Evolutionary conservation across 2,329 filamentous ascomycete genomes (phyloP).

Genomic region (Ophiostoma populinum): DNA sequence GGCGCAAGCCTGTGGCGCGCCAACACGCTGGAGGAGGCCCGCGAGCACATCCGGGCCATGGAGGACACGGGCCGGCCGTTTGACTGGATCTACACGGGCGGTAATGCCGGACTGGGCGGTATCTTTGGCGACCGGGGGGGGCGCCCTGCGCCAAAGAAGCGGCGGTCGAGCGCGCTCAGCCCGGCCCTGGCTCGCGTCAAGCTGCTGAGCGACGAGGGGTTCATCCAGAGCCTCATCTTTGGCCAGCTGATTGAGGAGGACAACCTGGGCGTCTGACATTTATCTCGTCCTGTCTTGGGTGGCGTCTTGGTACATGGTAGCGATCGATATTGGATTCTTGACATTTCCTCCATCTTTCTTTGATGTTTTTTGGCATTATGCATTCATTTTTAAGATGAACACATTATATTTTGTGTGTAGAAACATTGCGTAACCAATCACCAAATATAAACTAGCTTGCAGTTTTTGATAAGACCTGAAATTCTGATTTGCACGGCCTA

Average conservation of each 20-base stretch:
- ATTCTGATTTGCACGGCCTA: no score
- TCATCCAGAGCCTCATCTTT: slow-evolving; percentile 83
- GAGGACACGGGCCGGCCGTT: slow-evolving; percentile 33
- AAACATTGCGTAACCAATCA: no score
- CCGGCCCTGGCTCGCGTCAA: slow-evolving; percentile 23
- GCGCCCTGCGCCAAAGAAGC: slow-evolving; percentile 16
- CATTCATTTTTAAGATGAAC: no score
- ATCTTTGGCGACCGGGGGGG: slow-evolving; percentile 3
- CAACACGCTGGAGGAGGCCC: slow-evolving; percentile 47
- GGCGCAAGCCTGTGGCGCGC: slow-evolving; percentile 57
- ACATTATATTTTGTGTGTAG: no score
- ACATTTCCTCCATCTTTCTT: no score
- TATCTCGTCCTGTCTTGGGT: no score
- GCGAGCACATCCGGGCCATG: slow-evolving; percentile 34
- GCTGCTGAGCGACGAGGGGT: slow-evolving; percentile 67
- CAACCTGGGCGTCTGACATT: slow-evolving; percentile 21
- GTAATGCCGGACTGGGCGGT: slow-evolving; percentile 24
- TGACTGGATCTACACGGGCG: slow-evolving; percentile 68
- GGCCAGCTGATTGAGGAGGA: slow-evolving; percentile 56
- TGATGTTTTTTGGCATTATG: no score
- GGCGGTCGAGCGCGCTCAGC: slow-evolving; percentile 27
- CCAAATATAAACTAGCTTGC: no score
- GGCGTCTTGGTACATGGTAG: no score
- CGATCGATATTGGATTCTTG: no score
- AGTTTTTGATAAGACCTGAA: no score